Base-by-base conservation (phyloP, 176 grass and related monocot species). In the Oryza punctata region DNA sequence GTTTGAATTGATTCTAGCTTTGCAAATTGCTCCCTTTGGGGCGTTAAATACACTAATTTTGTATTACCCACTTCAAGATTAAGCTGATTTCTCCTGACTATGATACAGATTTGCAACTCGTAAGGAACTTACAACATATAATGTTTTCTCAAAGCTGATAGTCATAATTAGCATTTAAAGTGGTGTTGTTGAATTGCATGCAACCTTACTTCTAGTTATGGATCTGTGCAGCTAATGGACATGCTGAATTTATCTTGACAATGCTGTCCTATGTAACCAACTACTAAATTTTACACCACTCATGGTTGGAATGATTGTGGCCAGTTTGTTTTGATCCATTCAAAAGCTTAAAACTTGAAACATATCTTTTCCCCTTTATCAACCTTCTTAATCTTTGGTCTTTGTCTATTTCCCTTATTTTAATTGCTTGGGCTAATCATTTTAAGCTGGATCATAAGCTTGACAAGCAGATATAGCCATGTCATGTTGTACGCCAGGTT, bases 251-350 rank as follows among this genome's bases (percentile, higher is more conserved):
- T 69, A 44, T 77, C 18, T 60, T 72, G 45, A 67, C 26, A 89
- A 19, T 33, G 29, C 9, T 72, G 12, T 77, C 14, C 19, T 57
- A 77, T 15, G 19, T 65, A 77, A 74, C 18, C 52, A 89, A 23
- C 41, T 63, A 49, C 2, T 14, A 40, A 12, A 54, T 54, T 50
- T 65, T 65, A 16, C 12, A 52, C 33, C 30, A 76, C 11, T 57
- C 69, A 50, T 54, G 65, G 59, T 72, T 82, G 60, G 67, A 29
- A 77, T 73, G 32, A 41, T 54, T 75, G 30, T 73, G 14, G 54
- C n/a, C 6, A 8, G 3, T 33, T 73, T 67, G 24, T 74, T 86
- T 46, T 74, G 21, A 40, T 81, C 21, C 1, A n/a, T 67, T 25
- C 30, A 0, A 18, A 75, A 81, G 50, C 50, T 2, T 54, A 19